Base-by-base conservation (phyloP, 2,329 filamentous ascomycete species). In the Oidium heveae region DNA sequence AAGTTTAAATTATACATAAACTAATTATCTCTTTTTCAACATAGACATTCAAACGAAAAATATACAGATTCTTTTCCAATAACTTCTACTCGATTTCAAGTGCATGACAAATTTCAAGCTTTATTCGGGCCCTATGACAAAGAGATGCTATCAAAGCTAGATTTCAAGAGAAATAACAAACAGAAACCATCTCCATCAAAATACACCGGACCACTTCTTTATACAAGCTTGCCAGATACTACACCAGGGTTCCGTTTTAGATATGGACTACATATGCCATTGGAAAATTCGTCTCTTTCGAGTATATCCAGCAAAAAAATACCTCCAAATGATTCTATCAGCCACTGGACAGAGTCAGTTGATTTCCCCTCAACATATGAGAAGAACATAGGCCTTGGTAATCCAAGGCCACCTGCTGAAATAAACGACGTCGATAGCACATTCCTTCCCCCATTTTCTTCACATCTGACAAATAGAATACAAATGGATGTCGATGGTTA, bases 71-170 rank as follows among this genome's bases (percentile, higher is more conserved):
- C 34, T 15, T 33, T 34, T 16, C 9, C n/a, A 22, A 34, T 36
- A 64, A 39, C 63, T 61, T 65, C 44, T 55, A 36, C 54, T 46
- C 47, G 47, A 37, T 50, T 53, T 54, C 15, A 37, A 24, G 64
- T 65, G 15, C 65, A 65, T 57, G 62, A 65, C 22, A 57, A 58
- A 54, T 66, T 62, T 54, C 63, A 62, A 58, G 65, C 59, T 41
- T 65, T 63, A 56, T 62, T 63, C 2, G 62, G 66, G 54, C 65
- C 65, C 55, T 68, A 67, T 56, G 66, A 68, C 53, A 67, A 67
- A 57, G 65, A 65, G 18, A 55, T 67, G 34, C 53, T 68, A 36
- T 65, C 66, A 41, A 68, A 66, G 56, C 55, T 66, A 33, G 63
- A 64, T 57, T 57, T 61, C 43, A 58, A 62, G 43, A 62, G 62